Evolutionary conservation across 2,329 filamentous ascomycete species (phyloP), one percentile per base, ranked within the genome.

Genomic region (Fusarium sp.): DNA sequence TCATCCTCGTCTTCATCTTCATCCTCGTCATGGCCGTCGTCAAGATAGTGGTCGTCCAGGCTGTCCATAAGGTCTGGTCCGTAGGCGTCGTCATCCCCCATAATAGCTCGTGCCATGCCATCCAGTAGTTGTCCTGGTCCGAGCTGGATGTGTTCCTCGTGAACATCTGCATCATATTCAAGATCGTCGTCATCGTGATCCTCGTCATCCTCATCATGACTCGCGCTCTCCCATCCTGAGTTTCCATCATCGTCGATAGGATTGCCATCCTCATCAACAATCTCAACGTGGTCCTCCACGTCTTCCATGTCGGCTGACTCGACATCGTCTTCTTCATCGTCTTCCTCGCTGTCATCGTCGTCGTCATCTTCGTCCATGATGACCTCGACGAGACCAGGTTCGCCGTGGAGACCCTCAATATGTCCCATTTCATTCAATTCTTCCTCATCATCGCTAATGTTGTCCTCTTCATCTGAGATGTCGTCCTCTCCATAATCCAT

Each of bases 401-500:
- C 89, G 40, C 90, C 90, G 65, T 90, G 87, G 22, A 92, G 85
- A 60, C 90, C 93, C 85, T 98, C 95, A 61, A 98, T 94, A 40
- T 94, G 91, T 7, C 95, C 96, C 88, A 97, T 95, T 43, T 92
- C 94, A 70, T 91, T 92, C 61, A 95, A 88, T 32, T 94, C 94
- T 66, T 97, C 94, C 72, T 97, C 94, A 68, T 97, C 94, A 79
- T 97, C 96, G 78, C 95, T 98, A 67, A 98, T 91, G 66, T 96
- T 93, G 75, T 97, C 94, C 78, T 95, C 94, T 68, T 94, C 94
- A 79, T 96, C 94, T 0, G 91, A 91, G 79, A 94, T 89, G 35
- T 95, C 95, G 75, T 96, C 94, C 52, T 97, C 95, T 25, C 87
- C 89, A 78, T 97, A 98, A 64, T 97, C 94, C 91, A 98, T 97